Evolutionary conservation across 805 yeast species (phyloP), one percentile per base, ranked within the genome.

Genomic region (Torulaspora indica): DNA sequence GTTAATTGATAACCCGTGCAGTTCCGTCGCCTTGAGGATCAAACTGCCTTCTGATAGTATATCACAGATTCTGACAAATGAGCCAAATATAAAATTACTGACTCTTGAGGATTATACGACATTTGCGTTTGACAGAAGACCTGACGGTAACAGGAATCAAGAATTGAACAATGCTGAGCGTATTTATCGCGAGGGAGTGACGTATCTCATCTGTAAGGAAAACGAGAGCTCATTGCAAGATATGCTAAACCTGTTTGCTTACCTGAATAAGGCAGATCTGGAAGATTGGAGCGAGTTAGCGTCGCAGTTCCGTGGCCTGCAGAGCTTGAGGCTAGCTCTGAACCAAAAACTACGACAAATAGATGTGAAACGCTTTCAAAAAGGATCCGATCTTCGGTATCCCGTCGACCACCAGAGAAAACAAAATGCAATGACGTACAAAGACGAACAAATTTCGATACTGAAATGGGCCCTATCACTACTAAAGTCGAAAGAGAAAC

Each of bases 11-110:
- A 85, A 85, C 54, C 66, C 69, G 3, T 81, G 79, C 38, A 90
- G 84, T 52, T 67, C 78, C 1, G 74, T 82, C 2, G 82, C 84
- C 3, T 71, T 89, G 42, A 75, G 79, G 37, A 69, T 87, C 35
- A 79, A 77, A 52, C 61, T 83, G 3, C 63, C 68, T 0, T 12
- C 35, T 9, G 43, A 52, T 1, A 24, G 40, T 5, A 33, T 68
- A 39, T 18, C 42, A 53, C 27, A 62, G 0, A 64, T 68, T 14
- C 55, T 77, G n/a, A 14, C 42, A 4, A 58, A 63, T 34, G 51
- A 50, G 1, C 52, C 57, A 22, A 72, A 72, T 1, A 63, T 78
- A 12, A 40, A 43, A n/a, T 44, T 70, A 14, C 72, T 71, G 2
- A 60, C 55, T 17, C 54, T 69, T 22, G 67, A 64, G n/a, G 72